Base-by-base conservation (phyloP, 805 yeast species). In the Hanseniaspora lachancei region DNA sequence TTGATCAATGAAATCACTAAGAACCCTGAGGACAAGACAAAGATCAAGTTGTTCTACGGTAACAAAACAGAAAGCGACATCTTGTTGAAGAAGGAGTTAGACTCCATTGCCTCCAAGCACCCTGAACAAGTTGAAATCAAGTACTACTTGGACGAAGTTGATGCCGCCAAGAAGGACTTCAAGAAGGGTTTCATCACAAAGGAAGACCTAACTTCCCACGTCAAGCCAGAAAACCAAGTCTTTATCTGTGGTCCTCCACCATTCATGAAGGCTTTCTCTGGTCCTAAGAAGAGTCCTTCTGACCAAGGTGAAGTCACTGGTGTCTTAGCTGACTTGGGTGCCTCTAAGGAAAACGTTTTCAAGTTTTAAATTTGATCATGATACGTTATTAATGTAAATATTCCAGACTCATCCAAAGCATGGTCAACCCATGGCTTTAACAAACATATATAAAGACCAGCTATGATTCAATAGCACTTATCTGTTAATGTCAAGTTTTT, bases 211-310 rank as follows among this genome's bases (percentile, higher is more conserved):
- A 70, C 86, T 61, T 81, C 91, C 57, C 74, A 77, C 61, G 83
- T 96, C 38, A 75, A 72, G 50, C 84, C 80, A 57, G 79, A 82
- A 70, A 74, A 78, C 64, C 84, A 83, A 66, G 78, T 89, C 57
- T 91, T 86, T 63, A 85, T 91, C 57, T 93, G 98, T 72, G 98
- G 98, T 57, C 98, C 98, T 58, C 95, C 96, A 65, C 85, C 86
- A 43, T 77, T 93, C 68, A 86, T 86, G 82, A 76, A 84, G 55
- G 89, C 95, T 57, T 66, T 89, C 62, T 86, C 96, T 29, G 98
- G 98, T 66, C 69, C 71, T 63, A 91, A 91, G 79, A 76, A 72
- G 48, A 81, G 93, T 52, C 95, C 96, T 63, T 64, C 82, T 55
- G 97, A 89, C 68, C 98, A 93, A 77, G 98, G 98, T 72, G 96